These are phyloP conservation scores for Haplosporangium gracile DNA, from an alignment of 192 early-diverging fungal genomes.

Conservation along the genomic window DNA sequence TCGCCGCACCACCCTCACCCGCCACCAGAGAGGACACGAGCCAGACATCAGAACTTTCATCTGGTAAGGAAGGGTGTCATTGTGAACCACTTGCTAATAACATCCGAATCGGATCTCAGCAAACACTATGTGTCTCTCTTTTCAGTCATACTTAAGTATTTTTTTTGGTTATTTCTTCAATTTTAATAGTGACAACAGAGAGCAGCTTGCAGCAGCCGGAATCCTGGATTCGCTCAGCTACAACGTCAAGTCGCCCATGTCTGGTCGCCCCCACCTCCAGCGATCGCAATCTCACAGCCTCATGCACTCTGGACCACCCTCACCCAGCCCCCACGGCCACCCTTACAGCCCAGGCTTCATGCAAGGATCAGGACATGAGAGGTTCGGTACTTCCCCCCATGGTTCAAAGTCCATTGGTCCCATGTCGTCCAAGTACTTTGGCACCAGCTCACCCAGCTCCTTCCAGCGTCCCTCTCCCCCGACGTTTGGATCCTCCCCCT, in stretches of 20 bases:
- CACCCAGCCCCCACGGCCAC: conserved; percentile 44
- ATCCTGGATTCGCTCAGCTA: conserved; percentile 49
- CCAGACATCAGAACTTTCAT: conserved; percentile 61
- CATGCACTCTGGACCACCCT: conserved; percentile 42
- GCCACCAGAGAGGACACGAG: conserved; percentile 71
- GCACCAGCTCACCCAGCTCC: conserved; percentile 50
- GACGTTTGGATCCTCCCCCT: conserved; percentile 9
- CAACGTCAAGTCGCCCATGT: conserved; percentile 49
- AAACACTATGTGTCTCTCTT: neutral
- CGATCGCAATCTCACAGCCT: conserved; percentile 45
- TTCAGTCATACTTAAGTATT: neutral
- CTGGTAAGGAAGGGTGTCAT: conserved; percentile 33
- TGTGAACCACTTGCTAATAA: neutral
- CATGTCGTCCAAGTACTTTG: conserved; percentile 51
- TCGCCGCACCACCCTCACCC: conserved; percentile 73
- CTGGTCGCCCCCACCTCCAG: conserved; percentile 49
- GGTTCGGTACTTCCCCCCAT: conserved; percentile 25
- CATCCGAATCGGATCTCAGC: neutral
- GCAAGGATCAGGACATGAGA: conserved; percentile 23
- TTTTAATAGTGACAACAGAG: conserved; percentile 41
- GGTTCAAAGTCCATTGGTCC: conserved; percentile 31
- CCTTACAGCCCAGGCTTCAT: conserved; percentile 31
- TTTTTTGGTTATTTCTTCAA: neutral
- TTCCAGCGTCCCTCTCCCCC: conserved; percentile 38
- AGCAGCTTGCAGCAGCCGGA: conserved; percentile 52